Evolutionary conservation across 352 stramenopile species (phyloP).

Genomic region (Sclerospora graminicola): DNA sequence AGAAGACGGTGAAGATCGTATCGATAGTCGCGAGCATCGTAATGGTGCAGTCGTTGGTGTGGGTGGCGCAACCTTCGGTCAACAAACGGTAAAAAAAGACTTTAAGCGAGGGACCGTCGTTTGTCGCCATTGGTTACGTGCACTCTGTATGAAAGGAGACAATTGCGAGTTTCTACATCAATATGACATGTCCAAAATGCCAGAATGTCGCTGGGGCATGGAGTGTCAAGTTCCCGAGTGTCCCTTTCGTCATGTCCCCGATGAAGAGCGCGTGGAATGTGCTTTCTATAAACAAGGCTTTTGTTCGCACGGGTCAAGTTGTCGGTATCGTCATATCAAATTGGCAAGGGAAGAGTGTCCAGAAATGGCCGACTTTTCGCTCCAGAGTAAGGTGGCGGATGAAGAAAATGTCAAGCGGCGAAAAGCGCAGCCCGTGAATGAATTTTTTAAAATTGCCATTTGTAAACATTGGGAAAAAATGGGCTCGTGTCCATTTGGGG

Average conservation of each 20-base stretch:
- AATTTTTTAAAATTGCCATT: slow-evolving; percentile 96
- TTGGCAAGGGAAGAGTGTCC: slow-evolving; percentile 89
- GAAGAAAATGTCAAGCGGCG: slow-evolving; percentile 84
- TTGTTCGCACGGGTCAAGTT: slow-evolving; percentile 94
- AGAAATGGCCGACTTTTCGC: slow-evolving; percentile 89
- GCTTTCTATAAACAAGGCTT: slow-evolving; percentile 98
- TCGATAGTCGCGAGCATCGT: slow-evolving; percentile 26
- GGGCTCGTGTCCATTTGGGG: slow-evolving; percentile 92
- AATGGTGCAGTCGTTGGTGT: slow-evolving; percentile 29
- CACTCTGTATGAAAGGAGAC: slow-evolving; percentile 97
- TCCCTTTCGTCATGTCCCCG: slow-evolving; percentile 93
- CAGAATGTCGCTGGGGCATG: slow-evolving; percentile 94
- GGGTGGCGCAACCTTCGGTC: slow-evolving; percentile 26
- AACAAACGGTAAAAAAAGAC: slow-evolving; percentile 54
- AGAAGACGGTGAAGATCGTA: slow-evolving; percentile 47
- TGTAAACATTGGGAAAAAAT: slow-evolving; percentile 96
- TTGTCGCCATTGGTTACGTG: slow-evolving; percentile 95
- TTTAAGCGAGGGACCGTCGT: slow-evolving; percentile 92
- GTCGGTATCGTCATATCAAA: slow-evolving; percentile 92
- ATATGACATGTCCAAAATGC: slow-evolving; percentile 96
- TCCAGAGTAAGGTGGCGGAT: slow-evolving; percentile 86
- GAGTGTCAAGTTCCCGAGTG: slow-evolving; percentile 95
- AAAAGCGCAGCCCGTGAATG: slow-evolving; percentile 87
- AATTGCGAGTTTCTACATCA: slow-evolving; percentile 95
- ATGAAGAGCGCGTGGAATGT: slow-evolving; percentile 94